Base-by-base conservation (phyloP, 345 rosid genomes). In the Hibiscus tridactylites region DNA sequence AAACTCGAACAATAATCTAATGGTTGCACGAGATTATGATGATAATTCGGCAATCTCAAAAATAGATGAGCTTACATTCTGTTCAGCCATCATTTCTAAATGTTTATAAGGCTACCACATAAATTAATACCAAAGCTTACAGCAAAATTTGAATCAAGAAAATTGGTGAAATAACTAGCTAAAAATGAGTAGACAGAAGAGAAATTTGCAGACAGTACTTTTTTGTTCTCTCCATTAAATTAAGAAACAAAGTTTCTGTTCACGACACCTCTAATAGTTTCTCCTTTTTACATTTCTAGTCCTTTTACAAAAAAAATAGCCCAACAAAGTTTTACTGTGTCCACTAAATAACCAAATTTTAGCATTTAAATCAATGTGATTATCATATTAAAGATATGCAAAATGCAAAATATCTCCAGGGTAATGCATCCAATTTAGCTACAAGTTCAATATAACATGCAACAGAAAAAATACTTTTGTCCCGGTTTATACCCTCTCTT, bases 381-480 rank as follows among this genome's bases (percentile, higher is more conserved):
- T 62, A 37, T 62, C 67, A 37, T 17, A 62, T 35, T 62, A 62
- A 17, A 62, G 28, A 62, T n/a, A 37, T 35, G 67, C n/a, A 61
- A 61, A 61, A 16, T 35, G 67, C n/a, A 61, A 61, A 61, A 16
- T 35, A 63, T 9, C 29, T 63, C 6, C 16, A 9, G 37, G 1
- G 52, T 8, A 65, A 8, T 42, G 33, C 16, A 9, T 57, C 17
- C 37, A 21, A 6, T 44, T 46, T 65, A 19, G 19, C 28, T 65
- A 44, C 50, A 64, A 37, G 68, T 39, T 64, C 50, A 19, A 64
- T 42, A 61, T 61, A 37, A 9, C 52, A 65, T 5, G 69, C 53
- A 65, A 44, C 24, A 6, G 29, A 44, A 28, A 39, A 13, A 19
- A 37, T 4, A 62, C 31, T 21, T 65, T 65, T 44, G 31, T 44